These are phyloP conservation scores for Xerocomus potaroensis DNA, from an alignment of 768 basidiomycete genomes.

Conservation along the genomic window DNA sequence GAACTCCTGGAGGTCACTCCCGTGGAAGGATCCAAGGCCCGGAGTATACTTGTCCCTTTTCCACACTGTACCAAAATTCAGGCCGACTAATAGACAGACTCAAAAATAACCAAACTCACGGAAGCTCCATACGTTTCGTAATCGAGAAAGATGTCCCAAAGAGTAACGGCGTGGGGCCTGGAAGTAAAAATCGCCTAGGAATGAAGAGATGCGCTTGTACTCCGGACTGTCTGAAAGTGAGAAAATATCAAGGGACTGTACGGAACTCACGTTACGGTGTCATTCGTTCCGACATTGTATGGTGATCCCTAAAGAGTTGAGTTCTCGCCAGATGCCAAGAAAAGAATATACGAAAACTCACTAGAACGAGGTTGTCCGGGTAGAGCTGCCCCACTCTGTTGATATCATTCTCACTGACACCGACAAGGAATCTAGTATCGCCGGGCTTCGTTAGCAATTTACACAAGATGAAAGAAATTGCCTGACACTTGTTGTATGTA, in stretches of 20 bases:
- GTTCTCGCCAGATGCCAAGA: background rate
- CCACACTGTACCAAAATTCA: background rate
- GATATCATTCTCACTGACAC: background rate
- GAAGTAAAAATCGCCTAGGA: conserved; percentile 33
- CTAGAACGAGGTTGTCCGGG: background rate
- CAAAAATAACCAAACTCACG: background rate
- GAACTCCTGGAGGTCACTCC: background rate
- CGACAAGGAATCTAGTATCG: background rate
- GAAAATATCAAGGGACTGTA: background rate
- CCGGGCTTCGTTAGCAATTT: background rate
- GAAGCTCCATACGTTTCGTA: background rate
- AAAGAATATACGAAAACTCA: no score
- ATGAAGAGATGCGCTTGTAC: conserved; percentile 34
- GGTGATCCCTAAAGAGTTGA: background rate
- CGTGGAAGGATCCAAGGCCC: background rate
- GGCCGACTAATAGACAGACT: background rate
- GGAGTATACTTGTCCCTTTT: background rate
- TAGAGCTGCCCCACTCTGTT: background rate
- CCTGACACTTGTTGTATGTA: background rate
- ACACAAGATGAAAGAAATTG: background rate
- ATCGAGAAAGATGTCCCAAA: background rate
- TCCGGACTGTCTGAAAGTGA: conserved; percentile 28
- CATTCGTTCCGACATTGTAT: background rate
- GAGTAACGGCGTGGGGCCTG: background rate
- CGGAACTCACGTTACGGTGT: background rate